These are phyloP conservation scores for Penicillium tannophilum DNA, from an alignment of 495 filamentous ascomycete species.

Conservation along the genomic window DNA sequence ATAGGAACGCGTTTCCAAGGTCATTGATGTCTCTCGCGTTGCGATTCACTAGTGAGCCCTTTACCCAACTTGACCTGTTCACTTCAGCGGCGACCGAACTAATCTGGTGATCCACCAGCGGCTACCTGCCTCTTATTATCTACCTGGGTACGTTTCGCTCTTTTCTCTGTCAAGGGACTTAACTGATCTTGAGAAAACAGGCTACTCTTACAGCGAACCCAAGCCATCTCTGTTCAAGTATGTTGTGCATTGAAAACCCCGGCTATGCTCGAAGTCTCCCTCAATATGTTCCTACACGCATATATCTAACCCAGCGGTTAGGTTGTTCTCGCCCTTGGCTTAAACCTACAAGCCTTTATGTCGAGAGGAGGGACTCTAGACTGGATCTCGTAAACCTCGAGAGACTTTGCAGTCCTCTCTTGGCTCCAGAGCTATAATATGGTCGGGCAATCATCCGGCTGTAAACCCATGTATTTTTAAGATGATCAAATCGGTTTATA, in stretches of 20 bases:
- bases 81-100: constrained; percentile 5
- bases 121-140: constrained; percentile 94
- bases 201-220: constrained; percentile 91
- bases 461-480: constrained; percentile 8
- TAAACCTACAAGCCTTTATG: constrained; percentile 16
- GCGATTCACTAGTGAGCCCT: constrained; percentile 88
- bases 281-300: not conserved
- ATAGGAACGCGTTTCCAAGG: constrained; percentile 92
- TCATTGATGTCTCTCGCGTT: constrained; percentile 91
- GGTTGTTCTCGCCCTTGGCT: constrained; percentile 74
- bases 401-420: not conserved
- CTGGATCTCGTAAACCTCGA: not conserved
- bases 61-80: not conserved
- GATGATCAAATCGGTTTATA: not conserved
- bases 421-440: not conserved
- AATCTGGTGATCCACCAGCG: constrained; percentile 53
- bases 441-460: not conserved
- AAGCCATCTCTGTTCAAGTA: constrained; percentile 92
- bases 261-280: not conserved
- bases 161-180: not conserved
- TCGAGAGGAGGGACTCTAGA: not conserved
- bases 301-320: constrained; percentile 34
- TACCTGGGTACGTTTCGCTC: constrained; percentile 77
- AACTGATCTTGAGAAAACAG: constrained; percentile 42
- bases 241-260: constrained; percentile 1